A percentile compares a stretch with the other conserved stretches of the same genome.
Evolutionary conservation across 2,329 filamentous ascomycete genomes (phyloP).

Genomic region (Aspergillus sp.): DNA sequence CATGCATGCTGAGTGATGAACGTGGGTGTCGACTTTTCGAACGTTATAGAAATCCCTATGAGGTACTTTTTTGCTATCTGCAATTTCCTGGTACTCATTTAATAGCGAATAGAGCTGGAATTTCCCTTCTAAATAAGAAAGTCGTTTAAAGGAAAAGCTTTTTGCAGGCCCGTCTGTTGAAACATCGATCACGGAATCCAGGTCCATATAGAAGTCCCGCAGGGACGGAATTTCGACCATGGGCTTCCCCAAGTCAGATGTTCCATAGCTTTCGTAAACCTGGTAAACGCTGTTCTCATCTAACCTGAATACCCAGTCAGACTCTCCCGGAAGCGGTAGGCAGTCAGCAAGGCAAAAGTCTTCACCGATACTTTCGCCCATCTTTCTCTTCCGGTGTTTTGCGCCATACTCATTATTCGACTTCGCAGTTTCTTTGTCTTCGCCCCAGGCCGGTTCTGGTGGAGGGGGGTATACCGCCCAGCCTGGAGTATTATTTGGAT

Average conservation of each 20-base stretch:
- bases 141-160: constrained; percentile 89
- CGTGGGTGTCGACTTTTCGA: constrained; percentile 96
- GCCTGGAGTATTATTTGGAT: constrained; percentile 77
- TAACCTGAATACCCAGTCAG: constrained; percentile 72
- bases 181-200: constrained; percentile 82
- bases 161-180: constrained; percentile 95
- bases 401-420: constrained; percentile 41
- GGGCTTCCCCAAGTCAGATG: constrained; percentile 63
- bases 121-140: constrained; percentile 95
- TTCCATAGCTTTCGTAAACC: constrained; percentile 72
- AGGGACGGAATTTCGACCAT: constrained; percentile 85
- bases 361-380: constrained; percentile 84
- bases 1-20: constrained; percentile 99
- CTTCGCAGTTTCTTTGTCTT: constrained; percentile 49
- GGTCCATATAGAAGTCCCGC: constrained; percentile 92
- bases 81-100: constrained; percentile 97
- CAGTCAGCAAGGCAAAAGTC: constrained; percentile 84
- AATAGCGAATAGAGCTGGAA: constrained; percentile 92
- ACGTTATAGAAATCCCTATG: constrained; percentile 99
- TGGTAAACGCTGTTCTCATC: constrained; percentile 89
- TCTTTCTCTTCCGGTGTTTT: constrained; percentile 68
- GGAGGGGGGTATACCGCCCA: constrained; percentile 92
- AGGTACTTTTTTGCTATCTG: constrained; percentile 95
- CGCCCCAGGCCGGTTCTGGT: constrained; percentile 86
- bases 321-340: constrained; percentile 68